A percentile compares a stretch with the other conserved stretches of the same genome.
phyloP scores from a whole-genome alignment of 805 yeast species.

The Ogataea henricii region DNA sequence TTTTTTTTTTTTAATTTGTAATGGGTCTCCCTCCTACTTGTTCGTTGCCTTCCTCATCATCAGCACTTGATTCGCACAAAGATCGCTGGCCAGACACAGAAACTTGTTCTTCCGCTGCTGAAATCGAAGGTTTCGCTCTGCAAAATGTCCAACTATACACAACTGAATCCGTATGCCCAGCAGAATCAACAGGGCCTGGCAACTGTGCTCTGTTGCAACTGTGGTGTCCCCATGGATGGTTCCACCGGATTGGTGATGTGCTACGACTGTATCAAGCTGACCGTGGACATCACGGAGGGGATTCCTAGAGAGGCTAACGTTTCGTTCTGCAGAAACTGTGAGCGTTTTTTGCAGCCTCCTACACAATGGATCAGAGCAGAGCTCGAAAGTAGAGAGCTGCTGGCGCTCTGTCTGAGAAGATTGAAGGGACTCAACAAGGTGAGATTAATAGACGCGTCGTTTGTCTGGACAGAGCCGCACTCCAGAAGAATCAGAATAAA shows the following conservation, averaged over 20 bases:
- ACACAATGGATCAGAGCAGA: constrained; percentile 89
- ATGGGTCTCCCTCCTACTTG: too few species aligned
- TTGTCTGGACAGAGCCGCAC: constrained; percentile 99
- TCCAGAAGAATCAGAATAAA: constrained; percentile 91
- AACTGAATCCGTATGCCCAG: constrained; percentile 39
- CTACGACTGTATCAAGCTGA: constrained; percentile 92
- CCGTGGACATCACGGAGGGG: constrained; percentile 91
- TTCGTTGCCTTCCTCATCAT: too few species aligned
- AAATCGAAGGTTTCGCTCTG: neutral
- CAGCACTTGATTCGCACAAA: too few species aligned
- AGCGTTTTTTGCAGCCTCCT: constrained; percentile 93
- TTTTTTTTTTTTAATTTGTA: neutral
- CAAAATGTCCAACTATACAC: constrained; percentile 50
- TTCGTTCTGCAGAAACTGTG: constrained; percentile 96
- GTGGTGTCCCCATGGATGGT: constrained; percentile 98
- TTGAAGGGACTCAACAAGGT: constrained; percentile 86
- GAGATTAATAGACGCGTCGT: constrained; percentile 87
- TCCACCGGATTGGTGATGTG: constrained; percentile 93
- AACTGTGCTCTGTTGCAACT: constrained; percentile 94
- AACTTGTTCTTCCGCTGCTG: constrained; percentile 6
- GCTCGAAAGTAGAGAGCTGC: constrained; percentile 86
- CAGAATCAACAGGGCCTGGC: constrained; percentile 45
- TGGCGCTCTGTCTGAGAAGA: constrained; percentile 87
- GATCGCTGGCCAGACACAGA: neutral
- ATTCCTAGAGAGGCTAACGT: constrained; percentile 92